Evolutionary conservation across 2,329 filamentous ascomycete species (phyloP), one percentile per base, ranked within the genome.

Genomic region (Thelonectria rubi): DNA sequence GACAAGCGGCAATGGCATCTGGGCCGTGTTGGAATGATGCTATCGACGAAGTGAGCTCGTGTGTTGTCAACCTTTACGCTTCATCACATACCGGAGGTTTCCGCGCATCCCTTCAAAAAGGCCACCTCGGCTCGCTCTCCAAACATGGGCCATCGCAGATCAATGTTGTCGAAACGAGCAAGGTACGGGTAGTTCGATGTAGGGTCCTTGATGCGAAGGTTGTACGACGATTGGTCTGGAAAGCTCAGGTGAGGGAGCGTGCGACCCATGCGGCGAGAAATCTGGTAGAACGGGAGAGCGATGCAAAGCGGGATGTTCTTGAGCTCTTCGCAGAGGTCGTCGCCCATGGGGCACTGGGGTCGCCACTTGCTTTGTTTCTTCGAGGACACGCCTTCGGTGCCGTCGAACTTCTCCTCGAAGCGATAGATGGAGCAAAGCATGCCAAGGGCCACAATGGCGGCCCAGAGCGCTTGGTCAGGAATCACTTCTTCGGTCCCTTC

Each of bases 361-460:
- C 70, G 74, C 52, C 58, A 56, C 15, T 73, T 76, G 17, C 72
- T 72, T 0, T 68, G 72, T 1, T 69, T 58, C 17, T 69, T 73
- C 0, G 77, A 72, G 40, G 73, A 77, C 21, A 84, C 77, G n/a
- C 82, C 82, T 14, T 85, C 80, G 54, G 78, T 80, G 0, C 82
- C 83, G 65, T 85, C 81, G 61, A 85, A 79, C 60, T 79, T 80
- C 37, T 82, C 81, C 58, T 85, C 82, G 52, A 82, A 85, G 7
- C 82, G 74, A 63, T 84, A 85, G 50, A 86, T 84, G 2, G 80
- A 82, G 60, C 81, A 84, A 1, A 86, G 69, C 75, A 86, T 83
- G 0, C 82, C 83, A 0, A 85, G 73, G 0, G 81, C 78, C 0
- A 86, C 82, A 1, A 84, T 67, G 0, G 82, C 83, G 2, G 81